phyloP scores from a whole-genome alignment of 345 rosid species.

The Streptanthus diversifolius region DNA sequence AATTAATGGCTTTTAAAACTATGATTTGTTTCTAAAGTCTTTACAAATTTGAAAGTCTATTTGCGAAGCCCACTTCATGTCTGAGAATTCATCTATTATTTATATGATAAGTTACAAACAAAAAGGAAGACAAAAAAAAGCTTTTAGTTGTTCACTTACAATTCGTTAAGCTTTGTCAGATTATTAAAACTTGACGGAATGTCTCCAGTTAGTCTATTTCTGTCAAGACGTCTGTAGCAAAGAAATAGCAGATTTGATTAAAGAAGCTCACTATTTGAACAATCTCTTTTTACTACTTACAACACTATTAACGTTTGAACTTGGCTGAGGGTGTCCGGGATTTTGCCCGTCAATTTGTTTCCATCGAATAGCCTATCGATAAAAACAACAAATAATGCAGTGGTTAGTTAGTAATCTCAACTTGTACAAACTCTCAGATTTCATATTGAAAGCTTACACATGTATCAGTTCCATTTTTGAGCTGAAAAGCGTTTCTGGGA shows the following conservation, averaged over 20 bases:
- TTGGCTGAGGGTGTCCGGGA: slow-evolving; percentile 59
- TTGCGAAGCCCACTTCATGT: too few species aligned
- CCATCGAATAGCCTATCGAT: slow-evolving; percentile 61
- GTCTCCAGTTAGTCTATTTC: slow-evolving; percentile 47
- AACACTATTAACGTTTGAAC: slow-evolving; percentile 52
- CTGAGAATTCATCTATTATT: too few species aligned
- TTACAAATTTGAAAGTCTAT: too few species aligned
- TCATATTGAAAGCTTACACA: slow-evolving; percentile 45
- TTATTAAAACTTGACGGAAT: slow-evolving; percentile 56
- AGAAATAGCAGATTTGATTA: slow-evolving; percentile 1
- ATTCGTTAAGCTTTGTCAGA: slow-evolving; percentile 44
- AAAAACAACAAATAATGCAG: not conserved
- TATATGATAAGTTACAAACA: too few species aligned
- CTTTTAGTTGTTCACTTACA: slow-evolving; percentile 48
- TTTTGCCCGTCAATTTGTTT: slow-evolving; percentile 49
- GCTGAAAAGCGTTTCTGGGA: slow-evolving; percentile 62
- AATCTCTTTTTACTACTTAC: slow-evolving; percentile 44
- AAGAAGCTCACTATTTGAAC: not conserved
- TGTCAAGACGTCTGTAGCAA: slow-evolving; percentile 66
- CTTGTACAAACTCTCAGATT: not conserved
- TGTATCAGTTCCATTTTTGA: slow-evolving; percentile 61
- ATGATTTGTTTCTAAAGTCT: too few species aligned
- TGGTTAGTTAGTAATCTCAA: not conserved
- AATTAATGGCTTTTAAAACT: too few species aligned
- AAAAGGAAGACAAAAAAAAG: too few species aligned